These are phyloP conservation scores for Yamadazyma ubonensis DNA, from an alignment of 805 yeast genomes.

Conservation along the genomic window DNA sequence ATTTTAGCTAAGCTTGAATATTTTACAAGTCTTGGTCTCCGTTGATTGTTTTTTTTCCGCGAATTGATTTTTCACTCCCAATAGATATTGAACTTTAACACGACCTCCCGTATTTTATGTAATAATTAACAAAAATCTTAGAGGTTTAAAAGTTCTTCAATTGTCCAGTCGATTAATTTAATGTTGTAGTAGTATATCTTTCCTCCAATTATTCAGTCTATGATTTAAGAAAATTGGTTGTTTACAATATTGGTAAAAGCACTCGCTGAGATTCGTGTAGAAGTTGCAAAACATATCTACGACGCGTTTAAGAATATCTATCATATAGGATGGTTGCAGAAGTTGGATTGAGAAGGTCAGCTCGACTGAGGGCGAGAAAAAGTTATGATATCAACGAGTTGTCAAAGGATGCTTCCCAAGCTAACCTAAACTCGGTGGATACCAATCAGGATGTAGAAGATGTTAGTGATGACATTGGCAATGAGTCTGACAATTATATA, in stretches of 20 bases:
- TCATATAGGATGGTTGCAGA: conserved; percentile 3
- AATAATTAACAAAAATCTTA: too few relatives aligned
- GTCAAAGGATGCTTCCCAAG: background rate
- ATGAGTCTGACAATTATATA: background rate
- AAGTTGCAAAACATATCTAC: too few relatives aligned
- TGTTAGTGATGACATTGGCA: too few relatives aligned
- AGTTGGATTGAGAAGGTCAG: conserved; percentile 1
- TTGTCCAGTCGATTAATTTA: too few relatives aligned
- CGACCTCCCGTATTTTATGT: too few relatives aligned
- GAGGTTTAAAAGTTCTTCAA: too few relatives aligned
- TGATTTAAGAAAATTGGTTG: background rate
- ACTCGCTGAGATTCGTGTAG: too few relatives aligned
- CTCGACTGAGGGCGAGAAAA: background rate
- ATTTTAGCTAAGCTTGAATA: conserved; percentile 1
- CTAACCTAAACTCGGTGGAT: background rate
- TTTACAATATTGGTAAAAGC: background rate
- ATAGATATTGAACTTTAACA: too few relatives aligned
- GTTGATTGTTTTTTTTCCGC: conserved; percentile 4
- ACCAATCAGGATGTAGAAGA: background rate
- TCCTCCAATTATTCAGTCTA: too few relatives aligned
- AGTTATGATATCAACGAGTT: background rate
- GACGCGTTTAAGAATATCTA: too few relatives aligned
- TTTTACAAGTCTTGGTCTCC: background rate
- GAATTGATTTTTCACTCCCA: conserved; percentile 1
- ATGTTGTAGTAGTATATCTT: too few relatives aligned